Evolutionary conservation across 2,329 filamentous ascomycete species (phyloP).

Genomic region (Aspergillus quadricinctus): DNA sequence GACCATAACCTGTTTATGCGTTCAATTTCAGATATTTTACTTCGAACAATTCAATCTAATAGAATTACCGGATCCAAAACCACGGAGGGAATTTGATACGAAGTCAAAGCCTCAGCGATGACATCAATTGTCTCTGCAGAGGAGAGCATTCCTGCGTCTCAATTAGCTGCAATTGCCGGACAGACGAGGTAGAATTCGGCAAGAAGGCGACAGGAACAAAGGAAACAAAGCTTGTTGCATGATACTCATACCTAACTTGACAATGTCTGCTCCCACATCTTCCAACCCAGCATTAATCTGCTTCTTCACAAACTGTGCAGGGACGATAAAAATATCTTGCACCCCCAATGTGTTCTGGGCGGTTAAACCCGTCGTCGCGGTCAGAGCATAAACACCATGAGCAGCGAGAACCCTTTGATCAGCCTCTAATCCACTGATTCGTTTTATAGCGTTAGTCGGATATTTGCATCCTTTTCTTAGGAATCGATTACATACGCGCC

Average conservation of each 20-base stretch:
- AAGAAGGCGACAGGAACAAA: background rate
- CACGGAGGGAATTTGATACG: conserved; percentile 54
- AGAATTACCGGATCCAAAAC: conserved; percentile 69
- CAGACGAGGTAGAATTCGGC: background rate
- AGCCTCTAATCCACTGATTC: conserved; percentile 76
- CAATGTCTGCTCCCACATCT: conserved; percentile 82
- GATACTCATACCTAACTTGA: conserved; percentile 70
- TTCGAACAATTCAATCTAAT: background rate
- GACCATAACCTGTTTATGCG: conserved; percentile 72
- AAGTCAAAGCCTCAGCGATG: conserved; percentile 60
- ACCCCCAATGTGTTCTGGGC: conserved; percentile 90
- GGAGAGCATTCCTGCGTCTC: conserved; percentile 69
- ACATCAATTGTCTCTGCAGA: conserved; percentile 65
- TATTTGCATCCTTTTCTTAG: background rate
- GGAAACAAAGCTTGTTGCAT: background rate
- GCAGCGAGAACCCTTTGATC: conserved; percentile 92
- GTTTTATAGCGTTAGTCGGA: conserved; percentile 12
- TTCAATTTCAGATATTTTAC: conserved; percentile 9
- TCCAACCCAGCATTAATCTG: conserved; percentile 81
- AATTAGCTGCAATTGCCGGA: background rate
- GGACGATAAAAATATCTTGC: conserved; percentile 72
- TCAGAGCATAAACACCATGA: conserved; percentile 94
- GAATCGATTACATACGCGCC: conserved; percentile 63
- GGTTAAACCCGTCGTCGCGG: conserved; percentile 90
- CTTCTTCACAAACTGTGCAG: conserved; percentile 72